Base-by-base conservation (phyloP, 2,329 filamentous ascomycete species). In the Talaromyces sp. region DNA sequence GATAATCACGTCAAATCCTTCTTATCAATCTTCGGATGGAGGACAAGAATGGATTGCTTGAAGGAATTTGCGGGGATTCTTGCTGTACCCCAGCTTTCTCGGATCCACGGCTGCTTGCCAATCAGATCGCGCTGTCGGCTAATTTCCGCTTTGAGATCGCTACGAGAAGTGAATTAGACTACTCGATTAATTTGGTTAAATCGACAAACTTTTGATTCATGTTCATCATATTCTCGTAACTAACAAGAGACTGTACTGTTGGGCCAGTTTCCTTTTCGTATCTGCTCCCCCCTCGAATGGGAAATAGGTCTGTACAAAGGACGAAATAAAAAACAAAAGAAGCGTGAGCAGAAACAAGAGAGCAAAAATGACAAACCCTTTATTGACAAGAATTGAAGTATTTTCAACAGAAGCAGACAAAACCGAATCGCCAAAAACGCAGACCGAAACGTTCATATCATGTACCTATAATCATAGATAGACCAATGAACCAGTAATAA, bases 241-340 rank as follows among this genome's bases (percentile, higher is more conserved):
- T 50, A 43, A 39, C 50, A 11, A n/a, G 41, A 63, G 52, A 8
- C 62, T 59, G 62, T 64, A 59, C 62, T 64, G 62, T 64, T 59
- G 24, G 13, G 19, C 62, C 62, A 50, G 41, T 59, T 11, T 45
- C 52, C 43, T 63, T 50, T n/a, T 47, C 43, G 33, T 63, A 10
- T 43, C 45, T 45, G 41, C 45, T 52, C 13, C 11, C 3, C n/a
- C 33, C 52, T 24, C 16, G 14, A 33, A n/a, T 41, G 56, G 19
- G 56, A 24, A 58, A 45, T 5, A 41, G 56, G 10, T 45, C 39
- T 59, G 39, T 45, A 59, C 39, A 59, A 59, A 59, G 19, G 27
- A 22, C 22, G 16, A 24, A 27, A 56, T 3, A 41, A 41, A 22
- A 19, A 13, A 39, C 24, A 9, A 11, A 37, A 37, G 3, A 37